Percentiles rank a stretch among this genome's conserved stretches.
phyloP scores from a whole-genome alignment of 2,329 filamentous ascomycete genomes.

The Rhynchosporium agropyri region DNA sequence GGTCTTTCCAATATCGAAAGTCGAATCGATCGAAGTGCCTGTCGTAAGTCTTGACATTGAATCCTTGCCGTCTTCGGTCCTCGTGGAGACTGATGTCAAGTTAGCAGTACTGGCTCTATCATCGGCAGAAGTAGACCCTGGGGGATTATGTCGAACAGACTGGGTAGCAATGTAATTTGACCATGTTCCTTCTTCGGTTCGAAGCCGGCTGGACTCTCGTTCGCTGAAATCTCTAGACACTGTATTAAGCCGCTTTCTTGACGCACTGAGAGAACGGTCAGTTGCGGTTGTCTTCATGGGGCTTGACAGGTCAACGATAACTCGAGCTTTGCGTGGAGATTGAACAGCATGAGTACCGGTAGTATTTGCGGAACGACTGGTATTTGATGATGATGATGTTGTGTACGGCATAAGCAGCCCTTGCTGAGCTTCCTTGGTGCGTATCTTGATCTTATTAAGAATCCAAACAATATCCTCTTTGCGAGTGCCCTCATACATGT shows the following conservation, averaged over 20 bases:
- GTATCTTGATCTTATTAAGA: slow-evolving; percentile 2
- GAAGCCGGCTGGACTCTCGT: neutral
- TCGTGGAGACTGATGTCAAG: neutral
- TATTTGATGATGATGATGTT: neutral
- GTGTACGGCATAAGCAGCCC: neutral
- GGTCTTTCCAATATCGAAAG: neutral
- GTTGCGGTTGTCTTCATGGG: neutral
- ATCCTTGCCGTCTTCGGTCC: neutral
- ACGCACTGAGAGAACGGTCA: neutral
- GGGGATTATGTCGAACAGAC: neutral
- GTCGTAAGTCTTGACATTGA: neutral
- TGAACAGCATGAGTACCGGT: neutral
- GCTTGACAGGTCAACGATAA: neutral
- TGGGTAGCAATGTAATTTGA: neutral
- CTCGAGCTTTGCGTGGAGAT: neutral
- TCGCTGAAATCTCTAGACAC: slow-evolving; percentile 3
- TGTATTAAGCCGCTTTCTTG: slow-evolving; percentile 1
- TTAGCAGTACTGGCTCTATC: neutral
- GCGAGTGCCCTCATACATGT: slow-evolving; percentile 3
- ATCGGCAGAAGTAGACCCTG: neutral
- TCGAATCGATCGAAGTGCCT: neutral
- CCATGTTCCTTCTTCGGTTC: neutral
- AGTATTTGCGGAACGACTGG: neutral
- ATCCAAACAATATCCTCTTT: slow-evolving; percentile 8
- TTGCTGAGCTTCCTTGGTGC: neutral